Evolutionary conservation across 768 basidiomycete genomes (phyloP).

Genomic region (Ephemerocybe angulata): DNA sequence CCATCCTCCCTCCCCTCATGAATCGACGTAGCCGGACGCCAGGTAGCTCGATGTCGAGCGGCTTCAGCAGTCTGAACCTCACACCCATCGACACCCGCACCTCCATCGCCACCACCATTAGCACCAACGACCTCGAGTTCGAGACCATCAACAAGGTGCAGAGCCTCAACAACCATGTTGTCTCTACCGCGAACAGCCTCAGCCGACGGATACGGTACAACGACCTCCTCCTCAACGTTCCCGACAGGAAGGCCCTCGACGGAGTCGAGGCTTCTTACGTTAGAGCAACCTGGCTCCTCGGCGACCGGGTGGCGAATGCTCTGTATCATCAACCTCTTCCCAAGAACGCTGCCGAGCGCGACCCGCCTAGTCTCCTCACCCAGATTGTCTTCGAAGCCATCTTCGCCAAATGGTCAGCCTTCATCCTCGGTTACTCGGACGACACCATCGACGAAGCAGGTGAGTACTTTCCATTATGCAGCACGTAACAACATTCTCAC

Average conservation of each 20-base stretch:
- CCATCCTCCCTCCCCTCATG: not conserved
- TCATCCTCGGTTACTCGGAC: slow-evolving; percentile 6
- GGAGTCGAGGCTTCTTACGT: slow-evolving; percentile 1
- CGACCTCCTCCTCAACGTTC: slow-evolving; percentile 8
- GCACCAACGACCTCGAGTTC: not conserved
- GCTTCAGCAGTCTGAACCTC: slow-evolving; percentile 4
- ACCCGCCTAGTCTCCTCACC: slow-evolving; percentile 1
- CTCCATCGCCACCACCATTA: not conserved
- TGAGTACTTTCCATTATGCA: not conserved
- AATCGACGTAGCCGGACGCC: not conserved
- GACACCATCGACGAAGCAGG: not conserved
- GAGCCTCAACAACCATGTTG: slow-evolving; percentile 1
- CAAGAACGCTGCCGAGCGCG: not conserved
- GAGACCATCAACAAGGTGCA: not conserved
- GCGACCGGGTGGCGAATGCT: slow-evolving; percentile 1
- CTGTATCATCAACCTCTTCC: slow-evolving; percentile 2
- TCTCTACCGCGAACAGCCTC: slow-evolving; percentile 1
- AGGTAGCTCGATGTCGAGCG: slow-evolving; percentile 2
- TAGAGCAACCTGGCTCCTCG: slow-evolving; percentile 6
- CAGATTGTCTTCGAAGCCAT: slow-evolving; percentile 10
- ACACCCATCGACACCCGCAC: slow-evolving; percentile 2
- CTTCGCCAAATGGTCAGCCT: slow-evolving; percentile 9
- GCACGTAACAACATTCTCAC: not conserved
- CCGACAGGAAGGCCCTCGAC: slow-evolving; percentile 6
- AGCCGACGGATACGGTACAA: slow-evolving; percentile 6